A percentile compares a stretch with the other conserved stretches of the same genome.
phyloP scores from a whole-genome alignment of 1,284 basidiomycete genomes.

The Apiotrichum laibachii region DNA sequence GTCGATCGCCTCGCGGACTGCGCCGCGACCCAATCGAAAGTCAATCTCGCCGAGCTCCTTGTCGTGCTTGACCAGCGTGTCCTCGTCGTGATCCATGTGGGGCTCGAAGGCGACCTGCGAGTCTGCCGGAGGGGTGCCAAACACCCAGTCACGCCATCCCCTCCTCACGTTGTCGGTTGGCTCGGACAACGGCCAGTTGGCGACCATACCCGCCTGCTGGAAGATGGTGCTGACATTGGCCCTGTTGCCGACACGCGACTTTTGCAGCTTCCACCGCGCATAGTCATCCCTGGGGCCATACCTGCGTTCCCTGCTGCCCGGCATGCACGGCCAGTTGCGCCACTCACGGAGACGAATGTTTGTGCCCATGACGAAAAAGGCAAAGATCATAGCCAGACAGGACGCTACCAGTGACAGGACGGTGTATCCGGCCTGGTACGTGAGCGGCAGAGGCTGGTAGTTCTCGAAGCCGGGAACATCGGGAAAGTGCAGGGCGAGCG shows the following conservation, averaged over 20 bases:
- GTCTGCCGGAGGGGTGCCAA: neutral
- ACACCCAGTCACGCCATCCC: conserved; percentile 9
- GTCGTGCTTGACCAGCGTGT: conserved; percentile 31
- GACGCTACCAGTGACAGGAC: conserved; percentile 52
- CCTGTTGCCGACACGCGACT: conserved; percentile 22
- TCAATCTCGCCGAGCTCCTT: conserved; percentile 42
- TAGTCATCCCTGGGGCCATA: conserved; percentile 29
- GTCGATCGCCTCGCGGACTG: conserved; percentile 38
- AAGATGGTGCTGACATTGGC: conserved; percentile 31
- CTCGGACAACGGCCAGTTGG: conserved; percentile 38
- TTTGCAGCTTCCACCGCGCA: conserved; percentile 34
- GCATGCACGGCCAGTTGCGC: conserved; percentile 32
- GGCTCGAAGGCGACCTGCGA: neutral
- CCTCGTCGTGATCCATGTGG: conserved; percentile 9
- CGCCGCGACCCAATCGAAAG: conserved; percentile 38
- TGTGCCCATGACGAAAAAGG: conserved; percentile 54
- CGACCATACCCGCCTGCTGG: conserved; percentile 29
- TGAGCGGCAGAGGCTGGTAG: conserved; percentile 40
- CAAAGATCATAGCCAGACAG: conserved; percentile 51
- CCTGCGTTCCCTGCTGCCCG: conserved; percentile 11
- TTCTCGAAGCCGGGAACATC: conserved; percentile 16
- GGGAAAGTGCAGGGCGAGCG: conserved; percentile 48
- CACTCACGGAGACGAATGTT: conserved; percentile 27
- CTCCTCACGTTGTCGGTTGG: neutral
- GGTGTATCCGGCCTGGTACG: conserved; percentile 52